These are phyloP conservation scores for Strombidium stylifer DNA, from an alignment of 73 alveolate genomes.

Conservation along the genomic window DNA sequence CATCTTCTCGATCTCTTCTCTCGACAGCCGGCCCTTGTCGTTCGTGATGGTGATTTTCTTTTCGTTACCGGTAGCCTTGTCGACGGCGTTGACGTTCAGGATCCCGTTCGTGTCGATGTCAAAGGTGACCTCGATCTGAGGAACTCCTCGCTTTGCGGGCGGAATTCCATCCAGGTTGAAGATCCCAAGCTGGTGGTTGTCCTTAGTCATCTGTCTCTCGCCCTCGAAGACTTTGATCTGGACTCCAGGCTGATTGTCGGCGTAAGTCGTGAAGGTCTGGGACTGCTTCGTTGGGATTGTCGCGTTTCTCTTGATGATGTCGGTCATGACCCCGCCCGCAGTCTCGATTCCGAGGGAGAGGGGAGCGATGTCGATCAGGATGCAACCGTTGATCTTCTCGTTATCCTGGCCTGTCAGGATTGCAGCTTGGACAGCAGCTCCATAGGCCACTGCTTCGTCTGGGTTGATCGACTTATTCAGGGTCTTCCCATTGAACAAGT, in stretches of 20 bases:
- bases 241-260: conserved; percentile 97
- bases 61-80: conserved; percentile 54
- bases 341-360: conserved; percentile 97
- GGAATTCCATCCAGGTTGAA: conserved; percentile 84
- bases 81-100: conserved; percentile 78
- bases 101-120: conserved; percentile 66
- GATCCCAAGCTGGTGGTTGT: conserved; percentile 94
- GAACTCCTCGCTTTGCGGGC: conserved; percentile 64
- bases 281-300: conserved; percentile 93
- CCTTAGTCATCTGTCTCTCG: conserved; percentile 94
- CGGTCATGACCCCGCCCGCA: conserved; percentile 99
- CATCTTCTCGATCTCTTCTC: conserved; percentile 77
- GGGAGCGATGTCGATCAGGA: conserved; percentile 88
- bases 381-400: conserved; percentile 59
- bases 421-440: conserved; percentile 85
- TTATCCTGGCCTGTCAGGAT: conserved; percentile 65
- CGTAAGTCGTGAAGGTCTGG: conserved; percentile 95
- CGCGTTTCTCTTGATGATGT: conserved; percentile 92
- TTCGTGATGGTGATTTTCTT: conserved; percentile 76
- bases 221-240: conserved; percentile 97
- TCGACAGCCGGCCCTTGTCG: conserved; percentile 70
- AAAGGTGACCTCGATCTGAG: conserved; percentile 60
- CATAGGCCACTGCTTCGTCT: conserved; percentile 98
- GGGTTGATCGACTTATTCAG: conserved; percentile 93
- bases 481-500: conserved; percentile 90